Evolutionary conservation across 805 yeast genomes (phyloP).

Genomic region (Cyberlindnera japonica): DNA sequence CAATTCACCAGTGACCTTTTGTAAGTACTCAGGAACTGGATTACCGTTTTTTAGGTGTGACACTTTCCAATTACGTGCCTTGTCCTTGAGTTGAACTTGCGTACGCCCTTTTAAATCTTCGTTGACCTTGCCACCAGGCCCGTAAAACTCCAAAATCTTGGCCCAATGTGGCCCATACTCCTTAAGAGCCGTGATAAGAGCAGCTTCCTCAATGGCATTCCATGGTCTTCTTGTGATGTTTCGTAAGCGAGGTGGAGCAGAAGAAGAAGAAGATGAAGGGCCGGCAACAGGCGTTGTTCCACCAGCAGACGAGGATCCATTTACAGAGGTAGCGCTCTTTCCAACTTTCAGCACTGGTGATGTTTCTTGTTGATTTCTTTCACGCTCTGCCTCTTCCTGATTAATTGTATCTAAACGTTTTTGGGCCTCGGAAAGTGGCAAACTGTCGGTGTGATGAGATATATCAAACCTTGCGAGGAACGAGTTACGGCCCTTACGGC

Average conservation of each 20-base stretch:
- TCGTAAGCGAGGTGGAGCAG: slow-evolving; percentile 24
- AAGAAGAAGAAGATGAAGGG: slow-evolving; percentile 11
- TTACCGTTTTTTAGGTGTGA: slow-evolving; percentile 70
- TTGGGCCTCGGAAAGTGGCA: too few species aligned
- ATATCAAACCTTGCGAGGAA: slow-evolving; percentile 14
- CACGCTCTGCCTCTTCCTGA: slow-evolving; percentile 16
- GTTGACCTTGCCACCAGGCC: slow-evolving; percentile 85
- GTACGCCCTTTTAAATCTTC: slow-evolving; percentile 84
- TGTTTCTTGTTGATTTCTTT: slow-evolving; percentile 5
- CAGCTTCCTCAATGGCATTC: slow-evolving; percentile 86
- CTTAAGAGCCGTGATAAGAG: slow-evolving; percentile 75
- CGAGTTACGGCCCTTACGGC: slow-evolving; percentile 41
- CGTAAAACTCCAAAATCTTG: slow-evolving; percentile 82
- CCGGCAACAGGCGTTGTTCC: slow-evolving; percentile 13
- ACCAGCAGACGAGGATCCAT: neutral
- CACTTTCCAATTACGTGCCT: slow-evolving; percentile 94
- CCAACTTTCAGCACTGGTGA: too few species aligned
- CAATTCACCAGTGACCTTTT: slow-evolving; percentile 83
- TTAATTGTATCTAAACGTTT: slow-evolving; percentile 17
- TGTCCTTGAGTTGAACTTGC: slow-evolving; percentile 91
- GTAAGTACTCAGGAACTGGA: slow-evolving; percentile 75
- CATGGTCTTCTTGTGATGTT: slow-evolving; percentile 60
- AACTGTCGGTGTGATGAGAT: too few species aligned
- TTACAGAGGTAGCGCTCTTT: too few species aligned
- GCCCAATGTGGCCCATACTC: slow-evolving; percentile 91